Base-by-base conservation (phyloP, 2,329 filamentous ascomycete genomes). In the Colletotrichum caudatum region DNA sequence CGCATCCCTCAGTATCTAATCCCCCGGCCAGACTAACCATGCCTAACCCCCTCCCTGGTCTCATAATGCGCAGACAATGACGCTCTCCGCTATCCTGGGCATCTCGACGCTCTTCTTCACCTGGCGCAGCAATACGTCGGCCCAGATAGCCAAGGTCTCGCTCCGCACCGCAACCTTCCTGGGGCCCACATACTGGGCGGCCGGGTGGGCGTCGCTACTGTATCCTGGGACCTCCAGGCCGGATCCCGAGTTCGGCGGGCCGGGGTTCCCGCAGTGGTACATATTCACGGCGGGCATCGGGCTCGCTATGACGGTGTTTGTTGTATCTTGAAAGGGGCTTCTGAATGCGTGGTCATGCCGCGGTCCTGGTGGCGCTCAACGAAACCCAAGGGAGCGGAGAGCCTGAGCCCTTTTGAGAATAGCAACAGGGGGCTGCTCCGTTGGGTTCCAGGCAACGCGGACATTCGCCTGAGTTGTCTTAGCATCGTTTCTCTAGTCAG, bases 171-270 rank as follows among this genome's bases (percentile, higher is more conserved):
- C 80, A 2, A 77, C 80, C 14, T 78, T 84, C 61, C 77, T 79
- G 6, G 82, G 82, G 0, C 79, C 78, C 64, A 76, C 82, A 29
- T 84, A 84, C 78, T 85, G 82, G 82, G 66, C 81, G 14, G 79
- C 82, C 26, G 83, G 82, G 16, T 73, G 83, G 35, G 72, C 75
- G 20, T 78, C 82, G 46, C 78, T 79, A 59, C 66, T 82, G 41
- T 84, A 78, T 67, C 83, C 82, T 9, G 80, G 78, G 20, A 79
- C 81, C 5, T 79, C 78, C 72, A 82, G 83, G 12, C 77, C 83
- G 7, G 83, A 84, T 50, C 81, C 82, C 0, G 83, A 84, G 75
- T 84, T 83, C 69, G 83, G 83, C 12, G 80, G 82, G 9, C 81
- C 83, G 0, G 82, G 78, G 7, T 84, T 83, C 72, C 83, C 83